A percentile compares a stretch with the other conserved stretches of the same genome.
Evolutionary conservation across 2,329 filamentous ascomycete species (phyloP).

Genomic region (Epichloe hybrida): DNA sequence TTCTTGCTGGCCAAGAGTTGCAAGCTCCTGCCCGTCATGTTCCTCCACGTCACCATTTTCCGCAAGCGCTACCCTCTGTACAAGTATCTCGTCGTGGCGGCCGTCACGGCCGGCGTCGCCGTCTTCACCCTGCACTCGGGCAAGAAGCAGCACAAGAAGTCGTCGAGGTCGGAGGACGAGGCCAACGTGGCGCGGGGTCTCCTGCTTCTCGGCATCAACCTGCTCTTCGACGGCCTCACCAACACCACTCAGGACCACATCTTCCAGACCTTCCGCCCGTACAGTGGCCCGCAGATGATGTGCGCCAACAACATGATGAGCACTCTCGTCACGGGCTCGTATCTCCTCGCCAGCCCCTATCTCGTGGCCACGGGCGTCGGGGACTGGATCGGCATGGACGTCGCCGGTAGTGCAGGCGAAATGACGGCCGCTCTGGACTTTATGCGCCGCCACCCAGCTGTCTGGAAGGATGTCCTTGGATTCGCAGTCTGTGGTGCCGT

Average conservation of each 20-base stretch:
- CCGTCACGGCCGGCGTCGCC: conserved; percentile 84
- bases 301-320: conserved; percentile 88
- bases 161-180: conserved; percentile 25
- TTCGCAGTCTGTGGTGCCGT: conserved; percentile 85
- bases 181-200: conserved; percentile 66
- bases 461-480: conserved; percentile 76
- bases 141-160: conserved; percentile 32
- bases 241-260: conserved; percentile 96
- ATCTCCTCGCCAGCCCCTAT: conserved; percentile 68
- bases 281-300: conserved; percentile 97
- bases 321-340: conserved; percentile 61
- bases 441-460: conserved; percentile 62
- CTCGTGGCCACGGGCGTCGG: conserved; percentile 55
- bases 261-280: conserved; percentile 65
- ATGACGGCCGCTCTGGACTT: conserved; percentile 68
- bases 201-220: conserved; percentile 71
- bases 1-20: conserved; percentile 96
- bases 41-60: conserved; percentile 87
- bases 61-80: conserved; percentile 80
- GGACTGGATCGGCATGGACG: conserved; percentile 53
- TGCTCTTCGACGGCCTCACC: conserved; percentile 89
- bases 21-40: conserved; percentile 98
- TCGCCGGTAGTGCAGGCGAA: conserved; percentile 57
- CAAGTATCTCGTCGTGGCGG: conserved; percentile 87
- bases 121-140: conserved; percentile 84